These are phyloP conservation scores for Dothideomycetes sp. DNA, from an alignment of 2,329 filamentous ascomycete genomes.

Conservation along the genomic window DNA sequence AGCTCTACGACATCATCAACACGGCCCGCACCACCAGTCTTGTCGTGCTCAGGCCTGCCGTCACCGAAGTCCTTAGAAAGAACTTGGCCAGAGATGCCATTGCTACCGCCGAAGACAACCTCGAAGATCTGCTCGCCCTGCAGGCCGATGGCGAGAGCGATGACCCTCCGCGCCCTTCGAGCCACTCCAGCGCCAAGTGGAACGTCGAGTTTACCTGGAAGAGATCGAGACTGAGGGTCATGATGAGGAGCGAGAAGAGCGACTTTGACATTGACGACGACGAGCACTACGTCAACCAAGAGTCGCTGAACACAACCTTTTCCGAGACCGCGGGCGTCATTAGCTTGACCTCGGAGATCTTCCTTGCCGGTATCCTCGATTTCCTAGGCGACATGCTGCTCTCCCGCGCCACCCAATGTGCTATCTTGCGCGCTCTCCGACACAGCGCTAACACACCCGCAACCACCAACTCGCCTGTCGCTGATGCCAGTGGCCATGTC, in stretches of 20 bases:
- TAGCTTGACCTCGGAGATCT: constrained; percentile 87
- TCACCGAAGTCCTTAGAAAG: constrained; percentile 78
- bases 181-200: constrained; percentile 48
- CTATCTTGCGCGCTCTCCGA: constrained; percentile 53
- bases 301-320: constrained; percentile 57
- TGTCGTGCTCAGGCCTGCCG: constrained; percentile 65
- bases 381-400: constrained; percentile 88
- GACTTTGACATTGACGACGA: constrained; percentile 98
- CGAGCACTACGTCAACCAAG: constrained; percentile 75
- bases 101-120: constrained; percentile 71
- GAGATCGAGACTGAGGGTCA: constrained; percentile 81
- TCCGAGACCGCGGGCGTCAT: constrained; percentile 43
- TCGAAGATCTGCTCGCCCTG: constrained; percentile 75
- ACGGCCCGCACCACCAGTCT: constrained; percentile 70
- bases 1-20: constrained; percentile 84
- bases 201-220: constrained; percentile 94
- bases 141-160: constrained; percentile 61
- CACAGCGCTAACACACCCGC: constrained; percentile 26
- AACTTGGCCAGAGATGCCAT: constrained; percentile 81
- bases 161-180: constrained; percentile 30
- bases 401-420: constrained; percentile 76
- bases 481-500: constrained; percentile 4
- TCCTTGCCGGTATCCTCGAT: constrained; percentile 88
- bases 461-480: background rate
- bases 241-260: constrained; percentile 95